Base-by-base conservation (phyloP, 768 basidiomycete species). In the Leucogyrophana mollusca region DNA sequence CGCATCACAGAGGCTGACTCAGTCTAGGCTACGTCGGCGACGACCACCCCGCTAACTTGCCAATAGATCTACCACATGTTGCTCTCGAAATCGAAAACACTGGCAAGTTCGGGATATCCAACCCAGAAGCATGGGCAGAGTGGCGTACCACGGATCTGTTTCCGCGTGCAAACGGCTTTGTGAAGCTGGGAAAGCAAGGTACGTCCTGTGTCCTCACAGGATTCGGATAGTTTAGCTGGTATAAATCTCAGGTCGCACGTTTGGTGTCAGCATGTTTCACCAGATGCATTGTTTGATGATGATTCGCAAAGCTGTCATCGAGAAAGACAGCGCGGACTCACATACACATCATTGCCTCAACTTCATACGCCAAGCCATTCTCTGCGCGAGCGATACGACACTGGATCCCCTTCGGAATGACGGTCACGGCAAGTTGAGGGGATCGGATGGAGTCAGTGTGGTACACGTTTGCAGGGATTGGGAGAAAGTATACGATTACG, bases 261-360 rank as follows among this genome's bases (percentile, higher is more conserved):
- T 51, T 43, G 57, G 58, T 16, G 37, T 56, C 18, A 49, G 62
- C 23, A 62, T 66, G 60, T 66, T 59, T 52, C 68, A 68, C 56
- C 57, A 67, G 55, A 49, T 68, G 45, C 66, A 66, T 43, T 70
- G 66, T 39, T 49, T 70, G 10, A 54, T 61, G 50, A 45, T 49
- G 9, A 50, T 68, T 37, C 60, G 65, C 7, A 35, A 35, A 8
- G 57, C 61, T 7, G 54, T 65, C 33, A 52, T 58, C 13, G 52
- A 56, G 32, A 45, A 43, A 11, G 56, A 45, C 21, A 30, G 37
- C n/a, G 46, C 45, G 11, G 53, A 54, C 35, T 7, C 27, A 7
- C 66, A 66, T 40, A 53, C 57, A 4, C 52, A 57, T 22, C 67
- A 67, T 36, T 69, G 67, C 45, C 54, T 67, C 30, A 62, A 66